phyloP scores from a whole-genome alignment of 805 yeast genomes.

The Schizosaccharomyces lindneri region DNA sequence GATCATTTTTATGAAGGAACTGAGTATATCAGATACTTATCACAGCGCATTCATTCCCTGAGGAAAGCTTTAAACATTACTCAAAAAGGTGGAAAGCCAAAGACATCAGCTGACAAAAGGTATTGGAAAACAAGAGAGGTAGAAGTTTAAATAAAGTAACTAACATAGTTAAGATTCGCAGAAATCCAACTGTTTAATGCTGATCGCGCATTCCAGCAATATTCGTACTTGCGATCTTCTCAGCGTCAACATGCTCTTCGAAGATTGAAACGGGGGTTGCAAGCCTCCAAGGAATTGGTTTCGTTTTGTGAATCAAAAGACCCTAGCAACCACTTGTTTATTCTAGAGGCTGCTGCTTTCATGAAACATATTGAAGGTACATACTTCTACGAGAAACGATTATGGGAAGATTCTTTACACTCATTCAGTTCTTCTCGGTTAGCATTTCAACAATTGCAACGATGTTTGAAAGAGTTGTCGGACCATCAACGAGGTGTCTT shows the following conservation, averaged over 20 bases:
- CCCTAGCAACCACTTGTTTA: background rate
- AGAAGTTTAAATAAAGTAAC: background rate
- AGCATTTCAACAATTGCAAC: background rate
- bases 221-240: background rate
- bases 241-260: background rate
- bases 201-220: slow-evolving; percentile 1
- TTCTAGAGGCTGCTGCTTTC: background rate
- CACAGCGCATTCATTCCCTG: background rate
- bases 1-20: background rate
- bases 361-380: background rate
- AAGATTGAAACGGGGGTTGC: background rate
- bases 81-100: background rate
- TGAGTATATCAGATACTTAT: background rate
- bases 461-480: background rate
- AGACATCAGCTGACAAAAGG: background rate
- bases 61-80: background rate
- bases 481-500: background rate
- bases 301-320: background rate
- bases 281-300: background rate
- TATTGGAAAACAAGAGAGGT: background rate
- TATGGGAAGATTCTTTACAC: background rate
- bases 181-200: background rate
- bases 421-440: background rate
- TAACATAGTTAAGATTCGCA: background rate
- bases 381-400: background rate